Percentiles rank a stretch among this genome's conserved stretches.
Evolutionary conservation across 257 asterid species (phyloP).

Genomic region (Euphrasia confusa): DNA sequence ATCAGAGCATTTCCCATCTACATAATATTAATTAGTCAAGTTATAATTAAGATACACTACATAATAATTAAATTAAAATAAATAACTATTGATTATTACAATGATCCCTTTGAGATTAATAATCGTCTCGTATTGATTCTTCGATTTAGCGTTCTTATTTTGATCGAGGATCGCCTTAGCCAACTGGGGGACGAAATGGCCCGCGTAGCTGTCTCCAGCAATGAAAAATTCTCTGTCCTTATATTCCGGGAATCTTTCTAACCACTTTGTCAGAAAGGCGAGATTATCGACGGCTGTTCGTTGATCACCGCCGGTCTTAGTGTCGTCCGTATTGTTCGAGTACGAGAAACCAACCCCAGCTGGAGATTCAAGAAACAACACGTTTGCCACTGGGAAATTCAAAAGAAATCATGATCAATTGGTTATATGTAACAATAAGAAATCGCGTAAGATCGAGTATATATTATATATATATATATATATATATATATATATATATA

Average conservation of each 20-base stretch:
- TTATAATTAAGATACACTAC: too few relatives aligned
- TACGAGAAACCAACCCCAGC: slow-evolving; percentile 93
- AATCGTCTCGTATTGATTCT: too few relatives aligned
- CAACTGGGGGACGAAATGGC: slow-evolving; percentile 72
- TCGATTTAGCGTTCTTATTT: slow-evolving; percentile 32
- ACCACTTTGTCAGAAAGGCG: slow-evolving; percentile 52
- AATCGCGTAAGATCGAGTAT: too few relatives aligned
- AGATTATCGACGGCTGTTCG: slow-evolving; percentile 52
- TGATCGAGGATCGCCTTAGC: slow-evolving; percentile 52
- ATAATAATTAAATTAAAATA: too few relatives aligned
- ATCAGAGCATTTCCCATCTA: slow-evolving; percentile 80
- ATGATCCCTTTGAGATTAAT: slow-evolving; percentile 80
- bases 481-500: too few relatives aligned
- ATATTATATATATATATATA: too few relatives aligned
- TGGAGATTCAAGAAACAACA: slow-evolving; percentile 75
- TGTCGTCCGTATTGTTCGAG: slow-evolving; percentile 54
- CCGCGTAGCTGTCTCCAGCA: slow-evolving; percentile 76
- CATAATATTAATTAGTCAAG: too few relatives aligned
- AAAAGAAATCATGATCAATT: slow-evolving; percentile 18
- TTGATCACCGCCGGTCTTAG: slow-evolving; percentile 36
- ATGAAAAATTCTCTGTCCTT: slow-evolving; percentile 52
- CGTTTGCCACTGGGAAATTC: slow-evolving; percentile 53
- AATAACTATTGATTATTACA: too few relatives aligned
- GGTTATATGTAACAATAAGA: too few relatives aligned
- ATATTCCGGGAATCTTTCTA: slow-evolving; percentile 68